Evolutionary conservation across 495 filamentous ascomycete species (phyloP).

Genomic region (Neurospora africana): DNA sequence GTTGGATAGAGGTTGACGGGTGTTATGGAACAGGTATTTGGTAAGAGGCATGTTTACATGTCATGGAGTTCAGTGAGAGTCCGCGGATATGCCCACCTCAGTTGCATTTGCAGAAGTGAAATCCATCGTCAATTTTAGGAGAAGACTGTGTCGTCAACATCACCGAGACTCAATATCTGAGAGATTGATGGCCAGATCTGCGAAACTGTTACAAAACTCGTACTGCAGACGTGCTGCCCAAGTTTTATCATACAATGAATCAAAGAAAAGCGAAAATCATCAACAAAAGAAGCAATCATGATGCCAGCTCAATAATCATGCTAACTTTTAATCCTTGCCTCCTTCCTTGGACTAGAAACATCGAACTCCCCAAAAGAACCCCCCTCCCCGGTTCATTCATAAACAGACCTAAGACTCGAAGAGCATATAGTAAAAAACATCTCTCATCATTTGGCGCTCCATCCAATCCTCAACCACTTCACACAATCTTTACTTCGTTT

Average conservation of each 20-base stretch:
- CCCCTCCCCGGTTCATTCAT: not conserved
- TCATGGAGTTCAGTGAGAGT: not conserved
- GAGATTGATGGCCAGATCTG: not conserved
- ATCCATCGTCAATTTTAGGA: not conserved
- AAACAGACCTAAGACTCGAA: not conserved
- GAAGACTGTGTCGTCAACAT: not conserved
- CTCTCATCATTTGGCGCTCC: not conserved
- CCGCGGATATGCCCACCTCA: not conserved
- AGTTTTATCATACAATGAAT: not conserved
- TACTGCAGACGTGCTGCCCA: not conserved
- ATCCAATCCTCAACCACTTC: not conserved
- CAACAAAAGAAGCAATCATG: not conserved
- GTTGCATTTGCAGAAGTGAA: no score
- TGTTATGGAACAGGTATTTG: not conserved
- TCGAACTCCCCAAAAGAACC: not conserved
- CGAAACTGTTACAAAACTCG: not conserved
- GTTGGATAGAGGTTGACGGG: not conserved
- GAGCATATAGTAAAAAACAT: not conserved
- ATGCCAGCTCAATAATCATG: not conserved
- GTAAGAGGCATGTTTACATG: not conserved
- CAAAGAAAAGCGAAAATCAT: not conserved
- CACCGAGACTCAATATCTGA: not conserved
- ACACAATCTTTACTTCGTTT: not conserved
- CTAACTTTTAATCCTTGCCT: not conserved
- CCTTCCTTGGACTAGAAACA: not conserved